These are phyloP conservation scores for Vanderwaltozyma polyspora DNA, from an alignment of 805 yeast genomes.

Conservation along the genomic window DNA sequence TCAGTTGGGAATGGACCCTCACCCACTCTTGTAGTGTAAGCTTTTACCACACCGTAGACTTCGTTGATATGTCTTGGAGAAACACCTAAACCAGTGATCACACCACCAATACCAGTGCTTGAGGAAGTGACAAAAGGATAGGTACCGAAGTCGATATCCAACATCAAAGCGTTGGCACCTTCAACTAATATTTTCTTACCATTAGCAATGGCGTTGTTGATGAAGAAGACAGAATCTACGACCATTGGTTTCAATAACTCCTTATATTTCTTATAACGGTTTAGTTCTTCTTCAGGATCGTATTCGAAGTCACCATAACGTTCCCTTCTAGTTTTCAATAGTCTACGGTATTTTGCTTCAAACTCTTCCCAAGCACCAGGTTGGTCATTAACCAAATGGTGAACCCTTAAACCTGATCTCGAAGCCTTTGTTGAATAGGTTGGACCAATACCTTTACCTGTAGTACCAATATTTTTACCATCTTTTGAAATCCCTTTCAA, in stretches of 20 bases:
- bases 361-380: conserved; percentile 92
- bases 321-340: conserved; percentile 69
- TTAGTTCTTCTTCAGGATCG: conserved; percentile 71
- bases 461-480: conserved; percentile 88
- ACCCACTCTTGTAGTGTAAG: conserved; percentile 97
- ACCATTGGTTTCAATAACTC: conserved; percentile 79
- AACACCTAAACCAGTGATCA: conserved; percentile 87
- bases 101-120: conserved; percentile 96
- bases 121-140: conserved; percentile 96
- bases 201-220: conserved; percentile 61
- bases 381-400: conserved; percentile 82
- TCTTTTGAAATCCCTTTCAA: conserved; percentile 39
- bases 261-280: conserved; percentile 61
- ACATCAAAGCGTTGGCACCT: conserved; percentile 97
- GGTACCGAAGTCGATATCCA: conserved; percentile 95
- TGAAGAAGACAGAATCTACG: conserved; percentile 79
- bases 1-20: conserved; percentile 99
- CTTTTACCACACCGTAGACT: conserved; percentile 93
- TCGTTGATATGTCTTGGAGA: conserved; percentile 81
- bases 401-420: conserved; percentile 93
- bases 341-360: conserved; percentile 61
- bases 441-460: conserved; percentile 99
- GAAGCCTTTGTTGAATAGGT: conserved; percentile 94
- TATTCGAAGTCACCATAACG: conserved; percentile 91
- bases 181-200: conserved; percentile 87